Evolutionary conservation across 768 basidiomycete species (phyloP).

Genomic region (Hortiboletus campestris): DNA sequence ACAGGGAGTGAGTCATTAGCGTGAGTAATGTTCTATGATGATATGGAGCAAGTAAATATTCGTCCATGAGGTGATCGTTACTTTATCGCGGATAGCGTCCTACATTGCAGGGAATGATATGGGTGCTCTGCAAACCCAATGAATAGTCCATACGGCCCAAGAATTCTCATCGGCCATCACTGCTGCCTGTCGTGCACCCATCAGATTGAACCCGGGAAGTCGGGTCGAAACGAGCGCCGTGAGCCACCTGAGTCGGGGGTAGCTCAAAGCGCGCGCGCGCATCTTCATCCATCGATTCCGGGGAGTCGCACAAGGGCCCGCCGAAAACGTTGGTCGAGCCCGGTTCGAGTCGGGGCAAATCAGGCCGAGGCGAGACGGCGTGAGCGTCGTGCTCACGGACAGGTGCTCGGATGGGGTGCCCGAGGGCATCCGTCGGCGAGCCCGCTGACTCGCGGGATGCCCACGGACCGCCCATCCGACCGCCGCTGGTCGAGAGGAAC

Average conservation of each 20-base stretch:
- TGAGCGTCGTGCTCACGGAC: neutral
- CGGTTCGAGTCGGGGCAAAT: neutral
- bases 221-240: neutral
- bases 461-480: neutral
- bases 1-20: neutral
- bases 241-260: neutral
- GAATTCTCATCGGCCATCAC: neutral
- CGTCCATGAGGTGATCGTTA: neutral
- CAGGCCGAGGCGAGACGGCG: neutral
- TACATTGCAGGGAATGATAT: neutral
- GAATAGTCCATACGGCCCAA: neutral
- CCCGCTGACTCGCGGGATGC: neutral
- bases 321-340: slow-evolving; percentile 2
- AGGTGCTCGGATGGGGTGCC: neutral
- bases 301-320: slow-evolving; percentile 23
- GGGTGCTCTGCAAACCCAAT: neutral
- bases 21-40: slow-evolving; percentile 4
- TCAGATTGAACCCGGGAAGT: neutral
- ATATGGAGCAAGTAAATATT: neutral
- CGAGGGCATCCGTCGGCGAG: neutral
- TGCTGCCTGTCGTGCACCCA: neutral
- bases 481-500: neutral
- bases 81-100: slow-evolving; percentile 1
- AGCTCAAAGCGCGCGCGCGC: neutral
- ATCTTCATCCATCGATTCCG: slow-evolving; percentile 13